Evolutionary conservation across 2,329 filamentous ascomycete species (phyloP).

Genomic region (Fusarium sp.): DNA sequence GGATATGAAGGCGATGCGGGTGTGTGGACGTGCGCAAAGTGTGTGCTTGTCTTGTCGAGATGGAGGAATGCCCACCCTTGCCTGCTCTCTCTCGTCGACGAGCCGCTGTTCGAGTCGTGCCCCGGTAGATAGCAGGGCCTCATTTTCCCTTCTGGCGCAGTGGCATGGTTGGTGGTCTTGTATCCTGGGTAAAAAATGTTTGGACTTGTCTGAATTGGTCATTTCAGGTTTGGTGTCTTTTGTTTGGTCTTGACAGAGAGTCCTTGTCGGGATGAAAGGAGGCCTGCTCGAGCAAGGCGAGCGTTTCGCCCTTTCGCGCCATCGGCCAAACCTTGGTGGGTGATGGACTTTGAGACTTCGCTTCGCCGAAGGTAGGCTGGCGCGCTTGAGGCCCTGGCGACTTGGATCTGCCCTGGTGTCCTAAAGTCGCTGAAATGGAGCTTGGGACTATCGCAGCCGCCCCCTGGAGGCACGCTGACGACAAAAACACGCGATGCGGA

Average conservation of each 20-base stretch:
- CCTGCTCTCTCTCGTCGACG: conserved; percentile 11
- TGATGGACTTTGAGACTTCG: conserved; percentile 24
- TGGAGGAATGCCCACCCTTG: conserved; percentile 28
- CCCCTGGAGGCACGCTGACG: conserved; percentile 40
- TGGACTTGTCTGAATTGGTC: conserved; percentile 31
- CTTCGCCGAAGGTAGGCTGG: conserved; percentile 17
- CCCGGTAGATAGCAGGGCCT: conserved; percentile 27
- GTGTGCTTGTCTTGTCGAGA: conserved; percentile 4
- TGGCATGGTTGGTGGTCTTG: conserved; percentile 10
- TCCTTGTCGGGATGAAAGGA: conserved; percentile 14
- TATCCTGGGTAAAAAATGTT: conserved; percentile 25
- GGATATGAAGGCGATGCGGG: conserved; percentile 29
- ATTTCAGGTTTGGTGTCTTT: conserved; percentile 25
- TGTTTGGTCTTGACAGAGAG: conserved; percentile 5
- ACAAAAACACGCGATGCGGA: conserved; percentile 45
- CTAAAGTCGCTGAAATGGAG: conserved; percentile 16
- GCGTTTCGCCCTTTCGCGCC: conserved; percentile 32
- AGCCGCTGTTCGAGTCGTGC: conserved; percentile 21
- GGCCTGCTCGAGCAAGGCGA: conserved; percentile 19
- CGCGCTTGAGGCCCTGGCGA: conserved; percentile 13
- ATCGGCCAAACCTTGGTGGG: conserved; percentile 25
- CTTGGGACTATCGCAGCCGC: conserved; percentile 24
- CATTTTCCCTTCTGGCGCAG: conserved; percentile 11
- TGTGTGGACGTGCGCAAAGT: conserved; percentile 27
- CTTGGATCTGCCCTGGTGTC: conserved; percentile 10